Evolutionary conservation across 352 stramenopile species (phyloP), one percentile per base, ranked within the genome.

Genomic region (Phytophthora quininea): DNA sequence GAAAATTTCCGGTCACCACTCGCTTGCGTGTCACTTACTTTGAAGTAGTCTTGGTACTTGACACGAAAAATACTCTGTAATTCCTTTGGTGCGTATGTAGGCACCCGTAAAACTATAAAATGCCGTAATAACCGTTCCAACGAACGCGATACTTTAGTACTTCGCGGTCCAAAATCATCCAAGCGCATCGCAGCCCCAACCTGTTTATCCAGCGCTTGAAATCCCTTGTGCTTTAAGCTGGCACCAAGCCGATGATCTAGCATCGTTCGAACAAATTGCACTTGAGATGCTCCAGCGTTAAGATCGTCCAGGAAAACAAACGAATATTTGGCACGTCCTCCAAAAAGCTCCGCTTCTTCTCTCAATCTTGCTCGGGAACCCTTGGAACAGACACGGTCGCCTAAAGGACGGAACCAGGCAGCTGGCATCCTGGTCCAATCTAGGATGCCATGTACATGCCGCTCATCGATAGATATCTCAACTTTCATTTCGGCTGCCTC

Each of bases 231-330:
- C 6, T 73, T 76, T n/a, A 64, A 74, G 27, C 69, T 84, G 27
- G 76, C 81, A 15, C 62, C 64, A 12, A 80, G 32, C 38, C 62
- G 49, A 54, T 91, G 83, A 40, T 89, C 79, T 9, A 91, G 42
- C n/a, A 82, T 67, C 1, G 72, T 58, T 1, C 83, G 77, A 30
- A 86, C 58, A 46, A 82, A 89, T n/a, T 88, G 70, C 3, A 74
- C 54, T 12, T 79, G 57, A 8, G 50, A 50, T 45, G 33, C 52
- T 54, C 57, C 70, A 42, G 52, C 49, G 9, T 70, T 45, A 1
- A 91, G 46, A 43, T 91, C 80, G 57, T 91, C 83, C 11, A 91
- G 9, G 54, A 91, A 91, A 3, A 90, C 58, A 37, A 84, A 83
- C 3, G 71, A 74, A 15, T 80, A 46, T 29, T 48, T 50, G 3